These are phyloP conservation scores for Escovopsis sp. DNA, from an alignment of 2,329 filamentous ascomycete species.

Conservation along the genomic window DNA sequence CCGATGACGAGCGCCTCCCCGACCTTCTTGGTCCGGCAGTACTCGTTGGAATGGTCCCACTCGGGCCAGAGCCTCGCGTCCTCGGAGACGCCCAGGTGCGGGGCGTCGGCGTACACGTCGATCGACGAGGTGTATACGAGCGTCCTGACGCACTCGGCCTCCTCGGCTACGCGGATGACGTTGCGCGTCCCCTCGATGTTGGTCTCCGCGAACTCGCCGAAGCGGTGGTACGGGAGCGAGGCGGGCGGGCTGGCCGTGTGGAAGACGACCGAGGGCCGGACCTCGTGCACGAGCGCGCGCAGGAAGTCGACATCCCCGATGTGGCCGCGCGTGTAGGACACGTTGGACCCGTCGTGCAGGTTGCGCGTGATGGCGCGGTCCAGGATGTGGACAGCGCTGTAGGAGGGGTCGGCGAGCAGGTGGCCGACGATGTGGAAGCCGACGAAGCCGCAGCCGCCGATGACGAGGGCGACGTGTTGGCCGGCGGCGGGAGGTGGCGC, in stretches of 20 bases:
- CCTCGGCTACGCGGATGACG: conserved; percentile 12
- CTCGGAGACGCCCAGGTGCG: conserved; percentile 13
- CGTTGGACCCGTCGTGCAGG: conserved; percentile 6
- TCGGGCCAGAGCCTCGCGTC: conserved; percentile 10
- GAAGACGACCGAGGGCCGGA: conserved; percentile 17
- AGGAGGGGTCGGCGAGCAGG: conserved; percentile 11
- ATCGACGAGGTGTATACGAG: conserved; percentile 19
- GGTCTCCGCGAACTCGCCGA: conserved; percentile 10
- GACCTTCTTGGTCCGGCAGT: conserved; percentile 18
- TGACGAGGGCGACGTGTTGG: conserved; percentile 8
- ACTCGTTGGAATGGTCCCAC: conserved; percentile 11
- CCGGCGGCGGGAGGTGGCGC: too few relatives aligned
- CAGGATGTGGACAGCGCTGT: conserved; percentile 13
- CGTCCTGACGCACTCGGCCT: conserved; percentile 9
- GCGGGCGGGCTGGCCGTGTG: conserved; percentile 18
- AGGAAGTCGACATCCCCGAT: conserved; percentile 10
- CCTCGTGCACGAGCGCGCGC: conserved; percentile 8
- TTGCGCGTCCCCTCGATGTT: conserved; percentile 19
- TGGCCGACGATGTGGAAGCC: conserved; percentile 18
- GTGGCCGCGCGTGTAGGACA: conserved; percentile 13
- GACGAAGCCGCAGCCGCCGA: conserved; percentile 20
- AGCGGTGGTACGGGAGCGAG: conserved; percentile 7
- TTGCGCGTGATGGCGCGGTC: conserved; percentile 14
- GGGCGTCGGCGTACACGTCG: conserved; percentile 14
- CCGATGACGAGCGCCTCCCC: conserved; percentile 16